Evolutionary conservation across 2,329 filamentous ascomycete genomes (phyloP).

Genomic region (Cladobotryum mycophilum): DNA sequence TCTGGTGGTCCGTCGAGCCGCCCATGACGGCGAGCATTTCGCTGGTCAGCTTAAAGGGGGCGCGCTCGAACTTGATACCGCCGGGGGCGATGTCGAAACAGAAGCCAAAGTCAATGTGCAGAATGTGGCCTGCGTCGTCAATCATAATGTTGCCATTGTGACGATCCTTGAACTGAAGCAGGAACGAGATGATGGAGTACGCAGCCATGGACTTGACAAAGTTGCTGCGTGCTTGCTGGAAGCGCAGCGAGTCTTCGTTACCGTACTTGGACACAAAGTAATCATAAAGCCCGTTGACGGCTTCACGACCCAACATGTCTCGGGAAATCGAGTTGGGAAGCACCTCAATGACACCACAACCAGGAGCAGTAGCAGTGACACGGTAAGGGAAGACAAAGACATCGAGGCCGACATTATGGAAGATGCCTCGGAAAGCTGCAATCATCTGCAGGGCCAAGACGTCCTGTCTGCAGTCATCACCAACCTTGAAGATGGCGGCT

Average conservation of each 20-base stretch:
- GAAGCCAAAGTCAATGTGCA: conserved; percentile 99
- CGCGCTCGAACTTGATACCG: conserved; percentile 94
- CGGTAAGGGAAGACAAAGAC: conserved; percentile 97
- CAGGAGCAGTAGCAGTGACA: conserved; percentile 93
- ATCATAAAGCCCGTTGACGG: conserved; percentile 95
- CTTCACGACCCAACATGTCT: conserved; percentile 96
- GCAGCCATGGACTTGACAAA: conserved; percentile 99
- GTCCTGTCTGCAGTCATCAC: conserved; percentile 96
- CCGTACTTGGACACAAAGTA: conserved; percentile 98
- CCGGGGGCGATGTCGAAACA: conserved; percentile 98
- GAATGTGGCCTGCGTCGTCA: conserved; percentile 91
- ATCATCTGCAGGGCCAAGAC: conserved; percentile 97
- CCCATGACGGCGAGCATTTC: conserved; percentile 99
- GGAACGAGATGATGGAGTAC: conserved; percentile 93
- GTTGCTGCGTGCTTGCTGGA: conserved; percentile 91
- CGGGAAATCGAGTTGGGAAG: conserved; percentile 95
- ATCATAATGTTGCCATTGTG: conserved; percentile 99
- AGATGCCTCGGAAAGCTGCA: conserved; percentile 92
- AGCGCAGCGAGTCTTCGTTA: conserved; percentile 87
- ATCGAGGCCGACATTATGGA: conserved; percentile 88
- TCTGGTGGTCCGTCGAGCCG: conserved; percentile 72
- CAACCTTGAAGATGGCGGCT: conserved; percentile 98
- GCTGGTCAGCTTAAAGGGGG: conserved; percentile 93
- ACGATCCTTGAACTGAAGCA: conserved; percentile 97
- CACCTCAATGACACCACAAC: conserved; percentile 97